Conservation (phyloP, 2,329 filamentous ascomycete genomes). For the Blastomyces silverae region DNA sequence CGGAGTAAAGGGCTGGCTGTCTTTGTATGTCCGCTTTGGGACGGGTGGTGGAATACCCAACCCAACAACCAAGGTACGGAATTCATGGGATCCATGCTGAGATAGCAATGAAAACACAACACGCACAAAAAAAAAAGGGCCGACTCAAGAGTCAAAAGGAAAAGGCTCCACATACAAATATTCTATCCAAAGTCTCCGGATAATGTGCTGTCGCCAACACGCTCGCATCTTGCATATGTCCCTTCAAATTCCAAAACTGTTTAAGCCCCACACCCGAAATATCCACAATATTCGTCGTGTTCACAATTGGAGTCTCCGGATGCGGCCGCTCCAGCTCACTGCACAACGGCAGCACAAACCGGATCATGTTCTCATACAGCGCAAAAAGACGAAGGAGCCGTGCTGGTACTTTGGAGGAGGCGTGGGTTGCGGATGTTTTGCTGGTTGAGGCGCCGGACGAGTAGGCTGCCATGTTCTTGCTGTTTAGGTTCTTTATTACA, state of each 20-base stretch:
- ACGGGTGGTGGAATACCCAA: too few species aligned
- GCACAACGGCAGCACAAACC: conserved; percentile 79
- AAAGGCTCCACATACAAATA: conserved; percentile 49
- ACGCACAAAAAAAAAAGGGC: too few species aligned
- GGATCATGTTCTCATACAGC: conserved; percentile 84
- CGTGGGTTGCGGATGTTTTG: conserved; percentile 54
- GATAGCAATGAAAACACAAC: neutral
- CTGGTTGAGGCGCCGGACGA: conserved; percentile 48
- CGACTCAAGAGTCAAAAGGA: neutral
- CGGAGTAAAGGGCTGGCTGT: neutral
- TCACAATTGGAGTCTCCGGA: conserved; percentile 76
- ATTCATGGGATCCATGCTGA: neutral
- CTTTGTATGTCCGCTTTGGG: neutral
- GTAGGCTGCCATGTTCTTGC: conserved; percentile 72
- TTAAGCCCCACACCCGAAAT: conserved; percentile 79
- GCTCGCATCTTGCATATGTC: conserved; percentile 88
- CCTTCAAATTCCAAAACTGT: conserved; percentile 93
- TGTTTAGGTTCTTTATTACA: conserved; percentile 75
- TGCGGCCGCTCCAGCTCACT: conserved; percentile 64
- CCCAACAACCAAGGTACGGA: conserved; percentile 11
- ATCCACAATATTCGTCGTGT: conserved; percentile 92
- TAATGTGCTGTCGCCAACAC: conserved; percentile 87
- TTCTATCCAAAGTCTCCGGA: conserved; percentile 83
- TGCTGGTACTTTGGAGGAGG: conserved; percentile 51
- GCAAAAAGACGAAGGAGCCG: conserved; percentile 83